Conservation (phyloP, 805 yeast genomes). For the Saccharomyces cerevisiae region DNA sequence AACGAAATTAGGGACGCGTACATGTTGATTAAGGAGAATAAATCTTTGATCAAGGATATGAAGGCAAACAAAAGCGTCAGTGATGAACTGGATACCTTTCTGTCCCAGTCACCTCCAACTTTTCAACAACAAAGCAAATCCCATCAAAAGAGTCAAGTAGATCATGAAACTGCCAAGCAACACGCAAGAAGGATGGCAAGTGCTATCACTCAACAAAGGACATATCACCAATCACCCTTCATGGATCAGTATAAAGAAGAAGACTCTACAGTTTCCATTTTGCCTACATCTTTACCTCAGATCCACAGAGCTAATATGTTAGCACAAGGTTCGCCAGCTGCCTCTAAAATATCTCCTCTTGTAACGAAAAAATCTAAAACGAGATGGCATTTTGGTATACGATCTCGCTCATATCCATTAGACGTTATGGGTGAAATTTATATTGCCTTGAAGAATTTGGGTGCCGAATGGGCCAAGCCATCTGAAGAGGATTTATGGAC, state of each 20-base stretch:
- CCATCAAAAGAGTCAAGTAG: slow-evolving; percentile 5
- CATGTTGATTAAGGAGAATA: slow-evolving; percentile 72
- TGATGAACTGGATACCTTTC: slow-evolving; percentile 49
- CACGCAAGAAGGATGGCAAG: slow-evolving; percentile 7
- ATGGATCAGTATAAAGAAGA: slow-evolving; percentile 27
- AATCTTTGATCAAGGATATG: slow-evolving; percentile 57
- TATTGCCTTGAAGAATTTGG: slow-evolving; percentile 83
- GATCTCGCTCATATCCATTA: slow-evolving; percentile 90
- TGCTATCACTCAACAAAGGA: slow-evolving; percentile 24
- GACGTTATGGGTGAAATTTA: slow-evolving; percentile 99
- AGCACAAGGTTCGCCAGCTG: slow-evolving; percentile 45
- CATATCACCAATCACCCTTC: slow-evolving; percentile 29
- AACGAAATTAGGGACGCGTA: slow-evolving; percentile 85
- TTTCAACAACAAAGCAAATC: slow-evolving; percentile 18
- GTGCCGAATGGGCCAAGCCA: slow-evolving; percentile 97
- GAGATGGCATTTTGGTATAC: slow-evolving; percentile 97
- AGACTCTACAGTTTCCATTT: slow-evolving; percentile 76
- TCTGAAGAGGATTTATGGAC: slow-evolving; percentile 95
- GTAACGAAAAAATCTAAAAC: slow-evolving; percentile 81
- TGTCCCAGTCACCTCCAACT: slow-evolving; percentile 57
- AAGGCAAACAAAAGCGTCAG: slow-evolving; percentile 36
- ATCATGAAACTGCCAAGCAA: not conserved
- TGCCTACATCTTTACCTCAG: slow-evolving; percentile 90
- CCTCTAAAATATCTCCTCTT: slow-evolving; percentile 42
- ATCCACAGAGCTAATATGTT: slow-evolving; percentile 91